Conservation (phyloP, 306 rosid species). For the Trichosanthes cucumerina region DNA sequence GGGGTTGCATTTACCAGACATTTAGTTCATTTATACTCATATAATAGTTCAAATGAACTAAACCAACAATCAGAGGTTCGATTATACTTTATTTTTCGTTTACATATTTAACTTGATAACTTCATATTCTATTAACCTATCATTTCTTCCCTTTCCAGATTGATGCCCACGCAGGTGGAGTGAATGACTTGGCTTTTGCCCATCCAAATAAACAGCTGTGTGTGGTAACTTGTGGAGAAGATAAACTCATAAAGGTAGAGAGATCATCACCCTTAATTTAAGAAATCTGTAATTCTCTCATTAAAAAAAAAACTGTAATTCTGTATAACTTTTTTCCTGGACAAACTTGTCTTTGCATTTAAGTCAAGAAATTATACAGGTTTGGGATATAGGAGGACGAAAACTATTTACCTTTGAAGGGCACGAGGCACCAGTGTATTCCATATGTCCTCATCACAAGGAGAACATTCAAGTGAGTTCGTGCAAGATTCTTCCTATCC, state of each 20-base stretch:
- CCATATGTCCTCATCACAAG: conserved; percentile 89
- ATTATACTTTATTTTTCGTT: conserved; percentile 1
- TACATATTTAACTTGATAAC: conserved; percentile 14
- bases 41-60: conserved; percentile 53
- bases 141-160: conserved; percentile 33
- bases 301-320: neutral
- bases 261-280: neutral
- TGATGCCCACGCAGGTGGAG: conserved; percentile 77
- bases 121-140: conserved; percentile 19
- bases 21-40: conserved; percentile 71
- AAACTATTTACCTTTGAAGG: conserved; percentile 65
- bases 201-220: conserved; percentile 69
- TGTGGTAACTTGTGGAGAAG: conserved; percentile 85
- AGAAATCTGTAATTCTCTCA: conserved; percentile 12
- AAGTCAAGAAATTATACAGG: conserved; percentile 37
- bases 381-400: conserved; percentile 69
- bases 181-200: conserved; percentile 91
- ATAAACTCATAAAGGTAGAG: conserved; percentile 67
- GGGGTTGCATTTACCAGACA: conserved; percentile 85
- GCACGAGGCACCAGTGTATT: conserved; percentile 78
- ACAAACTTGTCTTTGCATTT: conserved; percentile 17
- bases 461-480: conserved; percentile 64
- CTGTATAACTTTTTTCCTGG: neutral
- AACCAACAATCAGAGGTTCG: conserved; percentile 59
- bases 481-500: neutral